Conservation (phyloP, 2,329 filamentous ascomycete genomes). For the Alternaria sp. region DNA sequence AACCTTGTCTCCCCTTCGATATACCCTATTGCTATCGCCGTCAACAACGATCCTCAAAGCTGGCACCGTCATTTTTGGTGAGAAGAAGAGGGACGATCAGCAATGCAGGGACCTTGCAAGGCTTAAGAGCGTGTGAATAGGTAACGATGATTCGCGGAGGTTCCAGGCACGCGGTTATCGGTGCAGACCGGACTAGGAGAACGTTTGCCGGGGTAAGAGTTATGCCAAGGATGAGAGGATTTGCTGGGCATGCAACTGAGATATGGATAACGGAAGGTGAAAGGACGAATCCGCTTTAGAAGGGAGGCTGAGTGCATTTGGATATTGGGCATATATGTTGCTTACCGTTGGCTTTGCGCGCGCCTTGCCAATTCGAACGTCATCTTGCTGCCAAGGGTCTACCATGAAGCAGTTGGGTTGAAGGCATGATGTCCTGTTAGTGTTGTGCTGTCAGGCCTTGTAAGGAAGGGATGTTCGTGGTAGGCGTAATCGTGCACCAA, state of each 20-base stretch:
- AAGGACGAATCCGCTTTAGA: slow-evolving; percentile 26
- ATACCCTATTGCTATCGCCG: slow-evolving; percentile 40
- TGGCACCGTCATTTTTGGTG: slow-evolving; percentile 37
- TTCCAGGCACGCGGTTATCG: slow-evolving; percentile 40
- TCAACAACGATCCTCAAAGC: slow-evolving; percentile 43
- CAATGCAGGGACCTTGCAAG: slow-evolving; percentile 42
- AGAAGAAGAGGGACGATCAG: slow-evolving; percentile 23
- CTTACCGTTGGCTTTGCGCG: slow-evolving; percentile 8
- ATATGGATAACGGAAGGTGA: slow-evolving; percentile 34
- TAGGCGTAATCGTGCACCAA: slow-evolving; percentile 7
- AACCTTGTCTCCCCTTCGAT: slow-evolving; percentile 45
- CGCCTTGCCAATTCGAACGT: slow-evolving; percentile 5
- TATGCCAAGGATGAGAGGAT: slow-evolving; percentile 43
- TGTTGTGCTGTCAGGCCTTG: slow-evolving; percentile 6
- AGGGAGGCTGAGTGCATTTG: slow-evolving; percentile 23
- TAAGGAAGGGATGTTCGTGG: slow-evolving; percentile 16
- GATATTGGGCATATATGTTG: slow-evolving; percentile 9
- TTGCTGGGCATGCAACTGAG: slow-evolving; percentile 38
- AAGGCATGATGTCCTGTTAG: slow-evolving; percentile 8
- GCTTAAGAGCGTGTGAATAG: slow-evolving; percentile 25
- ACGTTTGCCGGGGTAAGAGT: slow-evolving; percentile 39
- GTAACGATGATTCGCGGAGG: slow-evolving; percentile 24
- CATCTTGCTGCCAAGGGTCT: slow-evolving; percentile 8
- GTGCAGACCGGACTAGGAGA: slow-evolving; percentile 38
- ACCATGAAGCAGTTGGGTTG: slow-evolving; percentile 13